These are phyloP conservation scores for Massarina eburnea DNA, from an alignment of 2,329 filamentous ascomycete genomes.

Conservation along the genomic window DNA sequence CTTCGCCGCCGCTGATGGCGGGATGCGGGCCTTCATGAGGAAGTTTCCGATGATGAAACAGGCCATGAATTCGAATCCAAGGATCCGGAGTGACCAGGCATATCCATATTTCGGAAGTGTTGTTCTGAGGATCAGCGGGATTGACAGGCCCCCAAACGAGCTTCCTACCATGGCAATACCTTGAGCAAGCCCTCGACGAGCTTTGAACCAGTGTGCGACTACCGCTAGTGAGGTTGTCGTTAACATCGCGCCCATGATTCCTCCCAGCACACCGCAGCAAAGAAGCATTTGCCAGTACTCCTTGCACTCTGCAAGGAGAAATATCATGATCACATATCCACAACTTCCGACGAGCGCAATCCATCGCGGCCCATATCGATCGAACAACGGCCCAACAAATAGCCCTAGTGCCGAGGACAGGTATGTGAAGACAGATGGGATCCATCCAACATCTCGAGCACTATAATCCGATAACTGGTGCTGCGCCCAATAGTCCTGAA, in stretches of 20 bases:
- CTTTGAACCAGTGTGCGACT: slow-evolving; percentile 45
- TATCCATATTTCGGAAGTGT: slow-evolving; percentile 41
- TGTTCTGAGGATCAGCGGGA: slow-evolving; percentile 38
- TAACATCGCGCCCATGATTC: slow-evolving; percentile 42
- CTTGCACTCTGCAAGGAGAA: slow-evolving; percentile 35
- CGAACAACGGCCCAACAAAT: slow-evolving; percentile 77
- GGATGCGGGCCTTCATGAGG: slow-evolving; percentile 39
- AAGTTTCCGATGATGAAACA: slow-evolving; percentile 38
- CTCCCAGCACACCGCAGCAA: slow-evolving; percentile 43
- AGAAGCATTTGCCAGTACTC: slow-evolving; percentile 49
- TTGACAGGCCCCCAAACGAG: slow-evolving; percentile 37
- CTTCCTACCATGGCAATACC: slow-evolving; percentile 44
- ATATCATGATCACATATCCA: slow-evolving; percentile 31
- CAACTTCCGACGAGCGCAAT: slow-evolving; percentile 33
- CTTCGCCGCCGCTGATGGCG: slow-evolving; percentile 29
- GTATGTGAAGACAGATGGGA: slow-evolving; percentile 84
- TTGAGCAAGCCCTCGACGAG: slow-evolving; percentile 39
- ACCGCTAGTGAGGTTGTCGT: slow-evolving; percentile 40
- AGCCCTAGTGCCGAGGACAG: slow-evolving; percentile 80
- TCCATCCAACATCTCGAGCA: slow-evolving; percentile 74
- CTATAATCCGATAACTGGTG: slow-evolving; percentile 70
- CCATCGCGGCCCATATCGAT: slow-evolving; percentile 40
- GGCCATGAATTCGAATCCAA: slow-evolving; percentile 40
- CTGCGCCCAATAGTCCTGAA: slow-evolving; percentile 75
- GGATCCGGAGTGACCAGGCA: slow-evolving; percentile 41